Base-by-base conservation (phyloP, 352 stramenopile species). In the Globisporangium irregulare region DNA sequence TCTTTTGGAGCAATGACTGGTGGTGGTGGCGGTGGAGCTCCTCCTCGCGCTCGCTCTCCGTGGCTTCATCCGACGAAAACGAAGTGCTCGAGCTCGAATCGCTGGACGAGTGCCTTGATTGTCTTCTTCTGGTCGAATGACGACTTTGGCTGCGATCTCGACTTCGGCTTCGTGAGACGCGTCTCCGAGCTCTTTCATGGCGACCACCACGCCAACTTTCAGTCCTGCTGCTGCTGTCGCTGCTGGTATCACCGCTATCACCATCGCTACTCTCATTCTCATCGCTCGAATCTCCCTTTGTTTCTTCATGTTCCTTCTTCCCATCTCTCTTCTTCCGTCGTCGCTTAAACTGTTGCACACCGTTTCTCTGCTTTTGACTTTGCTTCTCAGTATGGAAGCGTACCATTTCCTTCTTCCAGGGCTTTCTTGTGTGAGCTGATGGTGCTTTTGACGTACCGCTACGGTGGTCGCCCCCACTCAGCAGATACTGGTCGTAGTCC, bases 401-500 rank as follows among this genome's bases (percentile, higher is more conserved):
- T 27, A 25, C 43, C 14, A 72, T 59, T 41, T 73, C 62, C 32
- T 29, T 64, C 46, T 36, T 51, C 56, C 54, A 70, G 20, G 27
- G 22, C 25, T 70, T 59, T 25, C 54, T 48, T 4, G 24, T 9
- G 4, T 46, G 4, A 48, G 4, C 22, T 20, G 3, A 4, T 8
- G 24, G 3, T 4, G 14, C 10, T 56, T 46, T 14, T 9, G 14
- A 14, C 38, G 20, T 56, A 36, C 41, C 75, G 68, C 32, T 67
- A 32, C 22, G 20, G 15, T 8, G 1, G 18, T 25, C 18, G 20
- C 63, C 61, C 66, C 61, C 14, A 50, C 34, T 3, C 24, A 71
- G 53, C 12, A 86, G 64, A 43, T 87, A 88, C 48, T 71, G 68
- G 63, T 90, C 79, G 51, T 88, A 90, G 51, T 89, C 82, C n/a